Conservation (phyloP, 2,329 filamentous ascomycete genomes). For the Pyricularia sp. region DNA sequence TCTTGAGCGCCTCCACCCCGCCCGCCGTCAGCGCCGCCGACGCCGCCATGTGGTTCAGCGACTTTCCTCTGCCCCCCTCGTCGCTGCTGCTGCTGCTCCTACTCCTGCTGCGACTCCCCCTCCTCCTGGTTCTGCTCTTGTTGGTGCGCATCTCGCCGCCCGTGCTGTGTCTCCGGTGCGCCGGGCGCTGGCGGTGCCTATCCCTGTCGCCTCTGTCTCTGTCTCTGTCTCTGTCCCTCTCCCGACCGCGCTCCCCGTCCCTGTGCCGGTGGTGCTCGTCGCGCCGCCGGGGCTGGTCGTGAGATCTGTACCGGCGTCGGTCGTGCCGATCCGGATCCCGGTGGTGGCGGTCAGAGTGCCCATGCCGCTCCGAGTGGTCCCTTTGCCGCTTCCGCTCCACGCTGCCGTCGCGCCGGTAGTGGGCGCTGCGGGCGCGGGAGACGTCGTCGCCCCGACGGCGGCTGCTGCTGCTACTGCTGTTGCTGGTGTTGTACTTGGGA, state of each 20-base stretch:
- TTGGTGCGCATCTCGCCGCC: neutral
- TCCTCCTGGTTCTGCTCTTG: neutral
- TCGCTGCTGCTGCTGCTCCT: conserved; percentile 2
- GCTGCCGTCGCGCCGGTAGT: neutral
- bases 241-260: neutral
- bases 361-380: neutral
- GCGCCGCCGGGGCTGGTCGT: neutral
- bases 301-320: neutral
- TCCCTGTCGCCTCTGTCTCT: neutral
- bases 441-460: neutral
- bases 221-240: neutral
- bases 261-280: conserved; percentile 4
- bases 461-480: neutral
- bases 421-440: neutral
- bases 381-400: neutral
- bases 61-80: conserved; percentile 8
- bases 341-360: neutral
- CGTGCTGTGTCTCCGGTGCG: neutral
- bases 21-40: conserved; percentile 16
- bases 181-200: neutral
- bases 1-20: conserved; percentile 14
- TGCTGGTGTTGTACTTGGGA: neutral
- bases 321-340: neutral
- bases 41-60: conserved; percentile 12
- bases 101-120: too few relatives aligned